Percentiles rank a stretch among this genome's conserved stretches.
These are phyloP conservation scores for Raphanus hybrid DNA, from an alignment of 441 rosid species.

Conservation along the genomic window DNA sequence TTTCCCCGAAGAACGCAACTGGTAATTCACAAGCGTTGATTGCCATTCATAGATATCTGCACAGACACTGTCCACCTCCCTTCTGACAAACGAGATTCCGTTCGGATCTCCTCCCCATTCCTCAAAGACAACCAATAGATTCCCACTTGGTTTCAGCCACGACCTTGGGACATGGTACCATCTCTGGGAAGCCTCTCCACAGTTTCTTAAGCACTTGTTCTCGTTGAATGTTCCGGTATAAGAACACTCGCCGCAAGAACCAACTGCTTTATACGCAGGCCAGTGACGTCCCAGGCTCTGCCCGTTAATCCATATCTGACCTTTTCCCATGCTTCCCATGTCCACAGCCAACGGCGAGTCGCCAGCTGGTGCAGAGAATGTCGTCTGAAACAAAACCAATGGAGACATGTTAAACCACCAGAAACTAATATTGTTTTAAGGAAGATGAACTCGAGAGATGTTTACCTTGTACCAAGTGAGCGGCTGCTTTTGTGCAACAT, in stretches of 20 bases:
- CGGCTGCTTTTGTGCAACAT: constrained; percentile 78
- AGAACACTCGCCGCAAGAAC: constrained; percentile 68
- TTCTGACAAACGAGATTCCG: constrained; percentile 78
- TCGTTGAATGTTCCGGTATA: constrained; percentile 75
- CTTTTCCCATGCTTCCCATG: constrained; percentile 85
- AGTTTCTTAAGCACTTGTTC: constrained; percentile 80
- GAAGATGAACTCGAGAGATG: constrained; percentile 9
- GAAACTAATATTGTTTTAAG: too few species aligned
- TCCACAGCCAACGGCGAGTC: too few species aligned
- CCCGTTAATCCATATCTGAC: constrained; percentile 97
- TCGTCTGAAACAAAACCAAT: too few species aligned
- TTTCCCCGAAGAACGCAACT: constrained; percentile 84
- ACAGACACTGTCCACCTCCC: constrained; percentile 84
- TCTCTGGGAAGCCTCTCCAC: constrained; percentile 97
- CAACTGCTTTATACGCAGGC: constrained; percentile 95
- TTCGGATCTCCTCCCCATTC: constrained; percentile 99
- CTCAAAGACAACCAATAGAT: constrained; percentile 90
- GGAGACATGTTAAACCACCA: too few species aligned
- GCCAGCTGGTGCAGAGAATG: too few species aligned
- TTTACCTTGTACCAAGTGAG: constrained; percentile 92
- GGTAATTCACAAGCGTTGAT: constrained; percentile 80
- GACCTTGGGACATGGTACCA: constrained; percentile 96
- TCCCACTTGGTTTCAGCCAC: constrained; percentile 88
- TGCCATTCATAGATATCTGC: constrained; percentile 95
- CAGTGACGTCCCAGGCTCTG: constrained; percentile 90